A percentile compares a stretch with the other conserved stretches of the same genome.
phyloP scores from a whole-genome alignment of 2,329 filamentous ascomycete species.

The Coniochaeta prunicola region DNA sequence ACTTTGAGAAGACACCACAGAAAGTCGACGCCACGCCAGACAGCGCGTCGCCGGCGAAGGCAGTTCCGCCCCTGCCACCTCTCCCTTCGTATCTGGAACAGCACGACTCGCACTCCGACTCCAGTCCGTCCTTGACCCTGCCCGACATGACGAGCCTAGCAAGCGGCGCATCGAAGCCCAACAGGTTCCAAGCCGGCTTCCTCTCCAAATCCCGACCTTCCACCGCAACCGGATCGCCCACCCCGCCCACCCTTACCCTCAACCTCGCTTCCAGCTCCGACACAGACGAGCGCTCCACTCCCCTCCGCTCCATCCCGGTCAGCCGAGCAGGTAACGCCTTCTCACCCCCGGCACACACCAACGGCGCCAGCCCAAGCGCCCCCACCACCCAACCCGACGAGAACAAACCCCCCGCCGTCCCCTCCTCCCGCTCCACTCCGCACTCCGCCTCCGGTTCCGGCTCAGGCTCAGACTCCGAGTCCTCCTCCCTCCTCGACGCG shows the following conservation, averaged over 20 bases:
- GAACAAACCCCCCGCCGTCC: slow-evolving; percentile 41
- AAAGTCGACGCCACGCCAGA: slow-evolving; percentile 55
- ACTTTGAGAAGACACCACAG: slow-evolving; percentile 87
- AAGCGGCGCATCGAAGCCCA: slow-evolving; percentile 47
- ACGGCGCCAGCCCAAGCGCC: slow-evolving; percentile 4
- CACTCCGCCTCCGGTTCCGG: slow-evolving; percentile 17
- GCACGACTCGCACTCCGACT: slow-evolving; percentile 46
- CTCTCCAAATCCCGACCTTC: slow-evolving; percentile 51
- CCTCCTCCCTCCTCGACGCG: slow-evolving; percentile 37
- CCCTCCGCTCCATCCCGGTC: slow-evolving; percentile 43
- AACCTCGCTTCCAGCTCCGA: slow-evolving; percentile 50
- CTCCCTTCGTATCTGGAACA: slow-evolving; percentile 47
- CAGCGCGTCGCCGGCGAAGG: slow-evolving; percentile 40
- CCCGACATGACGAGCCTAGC: slow-evolving; percentile 33
- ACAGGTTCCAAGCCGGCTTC: slow-evolving; percentile 84
- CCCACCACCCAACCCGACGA: slow-evolving; percentile 29
- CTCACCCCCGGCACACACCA: slow-evolving; percentile 32
- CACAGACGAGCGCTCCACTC: slow-evolving; percentile 37
- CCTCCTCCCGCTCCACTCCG: slow-evolving; percentile 18
- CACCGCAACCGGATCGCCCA: slow-evolving; percentile 52
- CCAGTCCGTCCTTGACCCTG: slow-evolving; percentile 53
- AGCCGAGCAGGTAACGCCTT: slow-evolving; percentile 41
- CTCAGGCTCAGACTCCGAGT: slow-evolving; percentile 42
- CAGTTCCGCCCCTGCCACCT: slow-evolving; percentile 33
- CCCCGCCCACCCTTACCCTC: slow-evolving; percentile 50